Evolutionary conservation across 2,329 filamentous ascomycete genomes (phyloP), one percentile per base, ranked within the genome.

Genomic region (Alternaria sp.): DNA sequence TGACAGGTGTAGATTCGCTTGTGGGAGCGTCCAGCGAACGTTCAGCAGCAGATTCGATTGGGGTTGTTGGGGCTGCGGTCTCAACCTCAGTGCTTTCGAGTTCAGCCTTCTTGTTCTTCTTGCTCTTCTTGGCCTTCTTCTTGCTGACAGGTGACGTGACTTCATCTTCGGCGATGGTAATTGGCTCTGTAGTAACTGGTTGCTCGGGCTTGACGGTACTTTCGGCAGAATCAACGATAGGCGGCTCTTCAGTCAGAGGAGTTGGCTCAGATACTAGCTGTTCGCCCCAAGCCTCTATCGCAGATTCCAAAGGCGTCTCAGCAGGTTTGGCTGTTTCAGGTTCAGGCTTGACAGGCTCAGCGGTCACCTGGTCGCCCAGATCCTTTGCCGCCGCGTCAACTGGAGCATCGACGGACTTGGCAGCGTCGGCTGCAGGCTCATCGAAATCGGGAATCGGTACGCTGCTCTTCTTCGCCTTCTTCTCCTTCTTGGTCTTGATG

Each of bases 61-160:
- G 59, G 26, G 61, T 56, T 0, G 55, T 62, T 6, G 66, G 47
- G 8, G 67, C 50, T 7, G 61, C 59, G 3, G 65, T 66, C 26
- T 62, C 64, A 12, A 50, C 32, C 44, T 68, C 64, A 6, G 51
- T 59, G 44, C 68, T 74, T 54, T 69, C 71, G 4, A 61, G 70
- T 43, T 73, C 69, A 40, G 64, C 64, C 44, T 74, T 74, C 66
- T 76, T 76, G 4, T 30, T 57, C 52, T 75, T 77, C 54, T 76
- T 77, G 32, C 62, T 61, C 59, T 76, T 77, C 61, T 78, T 77
- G 12, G 59, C 58, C 64, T 76, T 75, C 62, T 69, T 76, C 62
- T 72, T 74, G 45, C 58, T 59, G 6, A 67, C 50, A 17, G 54
- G 36, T 51, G 61, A 44, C 15, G 57, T 52, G 15, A 23, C 21